A percentile compares a stretch with the other conserved stretches of the same genome.
phyloP scores from a whole-genome alignment of 345 rosid genomes.

The Raphanus raphanistrum region DNA sequence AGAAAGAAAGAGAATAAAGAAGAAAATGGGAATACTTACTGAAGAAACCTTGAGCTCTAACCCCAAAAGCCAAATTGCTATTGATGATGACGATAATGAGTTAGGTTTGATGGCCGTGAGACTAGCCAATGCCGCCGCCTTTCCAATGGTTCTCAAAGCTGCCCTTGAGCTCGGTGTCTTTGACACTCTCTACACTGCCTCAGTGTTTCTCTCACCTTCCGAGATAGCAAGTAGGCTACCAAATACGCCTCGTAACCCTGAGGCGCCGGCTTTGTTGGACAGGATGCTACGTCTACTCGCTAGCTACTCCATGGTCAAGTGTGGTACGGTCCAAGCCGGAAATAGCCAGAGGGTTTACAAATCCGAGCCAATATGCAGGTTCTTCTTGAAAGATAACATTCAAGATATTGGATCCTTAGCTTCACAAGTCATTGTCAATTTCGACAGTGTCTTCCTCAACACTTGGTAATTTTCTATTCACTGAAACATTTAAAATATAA shows the following conservation, averaged over 20 bases:
- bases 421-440: slow-evolving; percentile 45
- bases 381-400: slow-evolving; percentile 37
- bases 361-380: slow-evolving; percentile 49
- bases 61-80: neutral
- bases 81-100: slow-evolving; percentile 38
- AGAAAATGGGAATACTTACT: slow-evolving; percentile 10
- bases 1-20: neutral
- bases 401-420: slow-evolving; percentile 43
- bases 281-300: slow-evolving; percentile 54
- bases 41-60: slow-evolving; percentile 23
- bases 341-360: slow-evolving; percentile 39
- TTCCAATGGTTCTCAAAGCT: slow-evolving; percentile 53
- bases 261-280: slow-evolving; percentile 46
- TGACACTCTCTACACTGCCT: slow-evolving; percentile 37
- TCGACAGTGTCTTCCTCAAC: slow-evolving; percentile 44
- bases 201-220: slow-evolving; percentile 39
- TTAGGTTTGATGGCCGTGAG: slow-evolving; percentile 43
- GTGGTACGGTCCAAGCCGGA: neutral
- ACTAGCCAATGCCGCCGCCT: slow-evolving; percentile 36
- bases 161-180: slow-evolving; percentile 49
- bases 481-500: neutral
- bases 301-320: slow-evolving; percentile 46
- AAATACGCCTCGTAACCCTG: slow-evolving; percentile 42
- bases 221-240: slow-evolving; percentile 47
- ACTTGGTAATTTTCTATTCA: slow-evolving; percentile 40